Base-by-base conservation (phyloP, 2,329 filamentous ascomycete genomes). In the Colletotrichum cereale region DNA sequence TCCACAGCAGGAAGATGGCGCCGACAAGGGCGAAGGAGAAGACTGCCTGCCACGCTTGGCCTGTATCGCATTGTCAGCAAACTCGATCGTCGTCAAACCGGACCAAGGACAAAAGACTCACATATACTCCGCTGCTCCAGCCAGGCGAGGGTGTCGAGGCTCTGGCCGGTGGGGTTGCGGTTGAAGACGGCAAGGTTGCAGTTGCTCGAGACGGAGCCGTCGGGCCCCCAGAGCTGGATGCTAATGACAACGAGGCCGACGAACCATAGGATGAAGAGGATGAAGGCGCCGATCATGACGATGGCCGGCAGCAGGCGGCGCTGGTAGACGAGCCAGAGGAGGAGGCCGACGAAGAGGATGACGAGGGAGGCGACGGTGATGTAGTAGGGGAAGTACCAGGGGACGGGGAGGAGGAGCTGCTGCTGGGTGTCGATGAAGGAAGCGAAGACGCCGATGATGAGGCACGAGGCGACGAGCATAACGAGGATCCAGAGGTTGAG, bases 341-440 rank as follows among this genome's bases (percentile, higher is more conserved):
- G 86, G 2, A 90, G 80, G 69, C 89, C 78, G 70, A 96, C 90
- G 82, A 92, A 95, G 71, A 88, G 75, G 21, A 94, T 87, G 2
- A 87, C 87, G 31, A 95, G 87, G 26, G 84, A 77, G 34, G 82
- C 81, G 66, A 89, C 86, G 26, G 88, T 89, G 66, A 92, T 87
- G 79, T 86, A 89, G 84, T 92, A 92, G 11, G 90, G 84, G 74
- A 92, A 91, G 80, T 92, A 92, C 90, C 90, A 92, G 66, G 90
- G 90, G 24, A 90, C 81, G 4, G 83, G 80, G 11, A 92, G 81
- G 2, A 81, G 73, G 14, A 92, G 80, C 69, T 87, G 86, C 50
- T 85, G 78, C 78, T 92, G 90, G 42, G 87, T 86, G 72, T 86
- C 82, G 70, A 91, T 84, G 73, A 92, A 91, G 26, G 83, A 86